phyloP scores from a whole-genome alignment of 257 asterid species.

The Sherardia arvensis region DNA sequence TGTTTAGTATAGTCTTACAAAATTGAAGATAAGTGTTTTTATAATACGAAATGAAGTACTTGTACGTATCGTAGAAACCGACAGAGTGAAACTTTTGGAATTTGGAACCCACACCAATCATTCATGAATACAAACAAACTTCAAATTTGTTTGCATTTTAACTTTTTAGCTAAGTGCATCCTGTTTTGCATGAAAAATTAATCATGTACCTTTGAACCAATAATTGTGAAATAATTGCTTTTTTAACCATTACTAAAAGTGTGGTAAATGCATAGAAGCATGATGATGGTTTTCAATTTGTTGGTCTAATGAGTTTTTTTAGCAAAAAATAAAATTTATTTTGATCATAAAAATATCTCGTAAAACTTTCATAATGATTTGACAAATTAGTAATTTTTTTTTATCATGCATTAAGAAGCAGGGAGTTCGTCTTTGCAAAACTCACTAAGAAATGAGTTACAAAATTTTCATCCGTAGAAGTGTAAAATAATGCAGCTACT shows the following conservation, averaged over 20 bases:
- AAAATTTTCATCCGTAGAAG: too few species aligned
- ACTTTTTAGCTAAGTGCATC: too few species aligned
- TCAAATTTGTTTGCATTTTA: neutral
- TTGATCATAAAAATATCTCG: too few species aligned
- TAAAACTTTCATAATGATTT: too few species aligned
- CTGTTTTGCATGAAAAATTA: neutral
- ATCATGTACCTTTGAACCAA: neutral
- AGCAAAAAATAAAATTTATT: too few species aligned
- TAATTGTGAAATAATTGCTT: neutral
- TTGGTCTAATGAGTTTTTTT: too few species aligned
- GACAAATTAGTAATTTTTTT: too few species aligned
- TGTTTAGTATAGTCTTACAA: neutral
- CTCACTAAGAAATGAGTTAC: too few species aligned
- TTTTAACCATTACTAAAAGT: neutral
- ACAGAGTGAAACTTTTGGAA: conserved; percentile 13
- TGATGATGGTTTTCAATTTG: neutral
- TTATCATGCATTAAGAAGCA: too few species aligned
- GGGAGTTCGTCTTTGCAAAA: too few species aligned
- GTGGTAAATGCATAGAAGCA: neutral
- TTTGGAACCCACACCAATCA: conserved; percentile 8
- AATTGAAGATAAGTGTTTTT: neutral
- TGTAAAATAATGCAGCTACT: too few species aligned
- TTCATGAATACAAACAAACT: neutral
- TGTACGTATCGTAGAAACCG: neutral
- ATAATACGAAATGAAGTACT: neutral